These are phyloP conservation scores for Chlorella sp. DNA, from an alignment of 139 green algal species.

Conservation along the genomic window DNA sequence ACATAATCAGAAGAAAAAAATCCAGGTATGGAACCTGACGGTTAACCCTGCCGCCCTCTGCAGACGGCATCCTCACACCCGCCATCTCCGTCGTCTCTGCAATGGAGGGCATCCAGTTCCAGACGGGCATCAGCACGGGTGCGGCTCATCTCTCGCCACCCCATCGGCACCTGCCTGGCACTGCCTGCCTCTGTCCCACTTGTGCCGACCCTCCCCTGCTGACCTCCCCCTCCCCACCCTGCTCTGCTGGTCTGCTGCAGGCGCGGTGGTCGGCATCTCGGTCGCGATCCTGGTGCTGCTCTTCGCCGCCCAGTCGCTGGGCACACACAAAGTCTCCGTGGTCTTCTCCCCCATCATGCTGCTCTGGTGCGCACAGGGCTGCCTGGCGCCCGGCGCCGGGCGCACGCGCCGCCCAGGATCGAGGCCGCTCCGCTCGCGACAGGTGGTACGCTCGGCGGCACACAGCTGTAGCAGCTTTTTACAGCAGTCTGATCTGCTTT, in stretches of 20 bases:
- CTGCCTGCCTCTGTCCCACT: too few species aligned
- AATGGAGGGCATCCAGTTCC: conserved; percentile 15
- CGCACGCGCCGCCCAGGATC: too few species aligned
- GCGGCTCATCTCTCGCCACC: background rate
- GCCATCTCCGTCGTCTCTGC: conserved; percentile 19
- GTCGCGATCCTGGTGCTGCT: conserved; percentile 48
- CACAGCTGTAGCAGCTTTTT: too few species aligned
- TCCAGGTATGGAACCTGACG: too few species aligned
- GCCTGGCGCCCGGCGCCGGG: too few species aligned
- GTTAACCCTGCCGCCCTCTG: too few species aligned
- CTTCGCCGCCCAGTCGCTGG: conserved; percentile 57
- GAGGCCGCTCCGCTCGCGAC: too few species aligned
- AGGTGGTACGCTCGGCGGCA: too few species aligned
- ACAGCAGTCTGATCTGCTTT: too few species aligned
- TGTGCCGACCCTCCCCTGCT: too few species aligned
- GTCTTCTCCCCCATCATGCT: conserved; percentile 62
- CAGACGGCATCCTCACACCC: conserved; percentile 47
- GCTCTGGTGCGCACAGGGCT: too few species aligned
- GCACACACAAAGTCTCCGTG: conserved; percentile 44
- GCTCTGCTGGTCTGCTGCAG: background rate
- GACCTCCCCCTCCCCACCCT: background rate
- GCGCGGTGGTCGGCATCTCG: conserved; percentile 16
- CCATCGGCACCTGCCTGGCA: background rate
- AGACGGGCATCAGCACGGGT: conserved; percentile 1
- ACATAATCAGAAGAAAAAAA: too few species aligned